These are phyloP conservation scores for Paramyrothecium sp. DNA, from an alignment of 2,329 filamentous ascomycete species.

Conservation along the genomic window DNA sequence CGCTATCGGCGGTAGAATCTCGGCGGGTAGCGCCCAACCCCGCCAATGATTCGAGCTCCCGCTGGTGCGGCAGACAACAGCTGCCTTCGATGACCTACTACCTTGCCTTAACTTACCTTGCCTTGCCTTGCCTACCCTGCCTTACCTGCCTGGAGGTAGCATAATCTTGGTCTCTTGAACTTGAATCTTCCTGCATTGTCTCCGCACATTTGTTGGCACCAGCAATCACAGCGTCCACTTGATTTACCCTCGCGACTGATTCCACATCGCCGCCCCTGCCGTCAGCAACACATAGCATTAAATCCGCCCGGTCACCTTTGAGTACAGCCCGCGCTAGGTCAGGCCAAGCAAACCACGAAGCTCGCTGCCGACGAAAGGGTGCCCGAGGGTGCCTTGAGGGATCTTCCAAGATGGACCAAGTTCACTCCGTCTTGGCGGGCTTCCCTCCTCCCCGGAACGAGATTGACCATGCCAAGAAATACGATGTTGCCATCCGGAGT, in stretches of 20 bases:
- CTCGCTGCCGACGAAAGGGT: background rate
- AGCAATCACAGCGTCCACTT: too few species aligned
- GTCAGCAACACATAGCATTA: too few species aligned
- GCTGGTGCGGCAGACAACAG: background rate
- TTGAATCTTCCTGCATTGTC: too few species aligned
- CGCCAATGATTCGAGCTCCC: background rate
- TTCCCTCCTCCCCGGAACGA: slow-evolving; percentile 34
- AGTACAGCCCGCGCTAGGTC: background rate
- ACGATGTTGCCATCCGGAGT: slow-evolving; percentile 35
- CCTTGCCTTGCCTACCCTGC: too few species aligned
- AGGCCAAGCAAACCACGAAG: background rate
- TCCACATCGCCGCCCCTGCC: too few species aligned
- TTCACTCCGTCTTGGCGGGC: slow-evolving; percentile 30
- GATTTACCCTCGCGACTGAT: too few species aligned
- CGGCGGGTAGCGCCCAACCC: background rate
- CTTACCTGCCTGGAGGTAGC: background rate
- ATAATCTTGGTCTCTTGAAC: too few species aligned
- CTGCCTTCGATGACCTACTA: background rate
- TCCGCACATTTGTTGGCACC: too few species aligned
- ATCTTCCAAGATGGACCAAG: slow-evolving; percentile 26
- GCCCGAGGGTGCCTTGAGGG: background rate
- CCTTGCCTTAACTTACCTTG: too few species aligned
- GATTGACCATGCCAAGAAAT: slow-evolving; percentile 27
- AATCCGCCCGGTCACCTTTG: too few species aligned
- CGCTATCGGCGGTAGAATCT: background rate